phyloP scores from a whole-genome alignment of 176 grass and related monocot species.

The Zea luxurians region DNA sequence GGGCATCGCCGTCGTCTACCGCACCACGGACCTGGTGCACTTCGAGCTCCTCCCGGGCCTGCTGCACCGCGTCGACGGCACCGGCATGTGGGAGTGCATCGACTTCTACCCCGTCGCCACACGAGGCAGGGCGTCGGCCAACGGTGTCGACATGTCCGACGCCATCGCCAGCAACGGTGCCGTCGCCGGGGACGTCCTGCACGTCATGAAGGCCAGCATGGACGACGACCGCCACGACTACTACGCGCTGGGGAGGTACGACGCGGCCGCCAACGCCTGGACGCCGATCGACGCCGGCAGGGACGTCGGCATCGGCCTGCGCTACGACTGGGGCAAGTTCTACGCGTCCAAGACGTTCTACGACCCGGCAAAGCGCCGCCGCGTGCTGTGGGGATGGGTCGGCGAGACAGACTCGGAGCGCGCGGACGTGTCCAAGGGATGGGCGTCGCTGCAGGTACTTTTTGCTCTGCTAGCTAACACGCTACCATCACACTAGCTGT shows the following conservation, averaged over 20 bases:
- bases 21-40: slow-evolving; percentile 44
- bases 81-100: slow-evolving; percentile 91
- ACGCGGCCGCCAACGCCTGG: slow-evolving; percentile 50
- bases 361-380: slow-evolving; percentile 59
- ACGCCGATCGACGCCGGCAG: slow-evolving; percentile 41
- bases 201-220: slow-evolving; percentile 91
- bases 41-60: slow-evolving; percentile 52
- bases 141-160: slow-evolving; percentile 50
- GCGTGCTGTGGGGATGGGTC: slow-evolving; percentile 85
- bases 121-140: too few species aligned
- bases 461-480: too few species aligned
- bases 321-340: slow-evolving; percentile 96
- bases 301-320: slow-evolving; percentile 73
- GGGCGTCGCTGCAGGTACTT: slow-evolving; percentile 59
- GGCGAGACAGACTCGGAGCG: slow-evolving; percentile 79
- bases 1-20: slow-evolving; percentile 53
- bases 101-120: slow-evolving; percentile 68
- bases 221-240: slow-evolving; percentile 90
- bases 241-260: slow-evolving; percentile 69
- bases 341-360: slow-evolving; percentile 96
- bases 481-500: too few species aligned
- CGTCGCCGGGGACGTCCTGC: slow-evolving; percentile 31
- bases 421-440: slow-evolving; percentile 81
- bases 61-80: slow-evolving; percentile 45
- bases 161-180: not conserved